A percentile compares a stretch with the other conserved stretches of the same genome.
Conservation (phyloP, 257 asterid species). For the Gentiana dahurica region DNA sequence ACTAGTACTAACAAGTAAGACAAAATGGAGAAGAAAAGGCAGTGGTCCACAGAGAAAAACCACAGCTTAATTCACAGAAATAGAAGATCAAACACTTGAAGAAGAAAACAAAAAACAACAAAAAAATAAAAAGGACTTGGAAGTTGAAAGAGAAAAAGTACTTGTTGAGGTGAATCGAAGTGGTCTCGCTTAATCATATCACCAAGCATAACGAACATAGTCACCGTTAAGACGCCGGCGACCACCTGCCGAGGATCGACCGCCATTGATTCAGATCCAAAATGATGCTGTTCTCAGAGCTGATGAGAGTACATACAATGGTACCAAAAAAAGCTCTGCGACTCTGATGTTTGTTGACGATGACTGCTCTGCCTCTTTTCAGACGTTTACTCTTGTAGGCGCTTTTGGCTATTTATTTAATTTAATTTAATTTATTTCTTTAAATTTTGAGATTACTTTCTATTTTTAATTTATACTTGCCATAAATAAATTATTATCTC, state of each 20-base stretch:
- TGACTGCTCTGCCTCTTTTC: no score
- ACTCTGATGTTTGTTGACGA: no score
- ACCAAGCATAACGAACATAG: constrained; percentile 70
- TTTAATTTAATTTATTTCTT: no score
- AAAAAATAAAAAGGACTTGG: not conserved
- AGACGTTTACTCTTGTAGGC: no score
- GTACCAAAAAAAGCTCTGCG: no score
- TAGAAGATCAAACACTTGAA: not conserved
- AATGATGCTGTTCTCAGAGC: no score
- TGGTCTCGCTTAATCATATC: constrained; percentile 64
- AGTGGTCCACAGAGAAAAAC: not conserved
- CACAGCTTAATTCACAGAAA: not conserved
- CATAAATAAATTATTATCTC: no score
- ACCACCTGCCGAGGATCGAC: constrained; percentile 64
- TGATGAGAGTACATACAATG: no score
- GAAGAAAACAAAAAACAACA: not conserved
- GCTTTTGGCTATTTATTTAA: no score
- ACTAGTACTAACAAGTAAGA: no score
- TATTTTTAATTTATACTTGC: no score
- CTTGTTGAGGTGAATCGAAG: constrained; percentile 23
- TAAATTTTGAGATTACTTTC: no score
- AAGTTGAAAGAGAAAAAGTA: not conserved
- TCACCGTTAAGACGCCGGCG: constrained; percentile 54
- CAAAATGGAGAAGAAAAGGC: not conserved
- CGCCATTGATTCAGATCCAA: constrained; percentile 41